Base-by-base conservation (phyloP, 345 rosid species). In the Eucalyptus polyanthemos region DNA sequence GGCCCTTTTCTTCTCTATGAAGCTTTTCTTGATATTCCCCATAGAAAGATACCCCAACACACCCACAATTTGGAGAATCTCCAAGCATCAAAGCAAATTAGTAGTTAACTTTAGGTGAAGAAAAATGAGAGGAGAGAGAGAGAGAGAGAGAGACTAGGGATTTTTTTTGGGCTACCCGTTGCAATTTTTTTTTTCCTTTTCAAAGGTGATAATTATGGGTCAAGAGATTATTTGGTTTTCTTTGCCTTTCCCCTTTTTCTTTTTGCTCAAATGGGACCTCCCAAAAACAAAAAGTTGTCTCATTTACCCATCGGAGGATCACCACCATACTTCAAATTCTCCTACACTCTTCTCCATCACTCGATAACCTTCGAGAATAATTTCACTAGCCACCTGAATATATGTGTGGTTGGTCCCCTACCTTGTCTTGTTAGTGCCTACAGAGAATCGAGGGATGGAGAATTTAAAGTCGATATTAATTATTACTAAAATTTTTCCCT, bases 211-310 rank as follows among this genome's bases (percentile, higher is more conserved):
- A 89, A 90, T 89, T 85, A 91, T 91, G 91, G 90, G 92, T 92
- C 92, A 92, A 93, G 91, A 89, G 91, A 87, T 80, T 90, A 72
- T 88, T 90, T 86, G 53, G 14, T 83, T 69, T 89, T 91, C 56
- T 89, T 89, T 85, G 80, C 9, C 87, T 62, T 89, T 91, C 19
- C 53, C 86, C 87, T 90, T 89, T 88, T 65, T 90, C 93, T 93
- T 93, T 85, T 88, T 50, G 72, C 86, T 85, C 87, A 54, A 87
- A 86, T 93, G 95, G 95, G 95, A 42, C 95, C 95, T 92, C 90
- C 86, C 88, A 88, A 89, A 90, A 76, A 76, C 83, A 93, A 95
- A 95, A 95, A 95, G 96, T 90, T 95, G 95, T 94, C 94, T 94
- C 92, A 87, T 90, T 89, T 88, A 92, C 92, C n/a, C 86, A 90